These are phyloP conservation scores for Colletotrichum tamarilloi DNA, from an alignment of 2,329 filamentous ascomycete species.

Conservation along the genomic window DNA sequence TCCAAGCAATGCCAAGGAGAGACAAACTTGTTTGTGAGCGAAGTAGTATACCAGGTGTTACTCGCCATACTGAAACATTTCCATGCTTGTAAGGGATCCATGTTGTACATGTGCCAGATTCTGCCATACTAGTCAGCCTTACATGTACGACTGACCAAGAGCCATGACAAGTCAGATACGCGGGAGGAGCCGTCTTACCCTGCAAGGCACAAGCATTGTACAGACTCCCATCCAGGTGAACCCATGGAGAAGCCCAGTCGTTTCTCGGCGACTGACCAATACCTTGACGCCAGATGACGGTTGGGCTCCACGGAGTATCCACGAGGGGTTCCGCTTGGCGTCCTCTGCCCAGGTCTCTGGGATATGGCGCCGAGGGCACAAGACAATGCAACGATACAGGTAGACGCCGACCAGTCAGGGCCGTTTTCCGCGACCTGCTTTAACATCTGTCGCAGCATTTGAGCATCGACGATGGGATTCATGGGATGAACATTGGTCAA, in stretches of 20 bases:
- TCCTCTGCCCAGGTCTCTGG: conserved; percentile 23
- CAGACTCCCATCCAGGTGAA: conserved; percentile 28
- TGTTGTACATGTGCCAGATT: conserved; percentile 37
- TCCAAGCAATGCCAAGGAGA: no score
- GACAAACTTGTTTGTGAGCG: conserved; percentile 23
- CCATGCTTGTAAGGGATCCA: conserved; percentile 35
- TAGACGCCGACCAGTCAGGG: conserved; percentile 35
- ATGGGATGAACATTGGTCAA: conserved; percentile 27
- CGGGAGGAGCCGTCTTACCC: conserved; percentile 16
- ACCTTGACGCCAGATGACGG: conserved; percentile 29
- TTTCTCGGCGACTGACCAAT: conserved; percentile 34
- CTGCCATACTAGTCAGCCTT: conserved; percentile 13
- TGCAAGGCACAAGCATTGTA: conserved; percentile 35
- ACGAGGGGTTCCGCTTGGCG: conserved; percentile 28
- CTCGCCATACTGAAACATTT: conserved; percentile 36
- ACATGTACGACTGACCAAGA: no score
- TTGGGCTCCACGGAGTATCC: conserved; percentile 29
- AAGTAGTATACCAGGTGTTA: conserved; percentile 30
- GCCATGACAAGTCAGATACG: not conserved
- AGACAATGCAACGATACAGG: conserved; percentile 31
- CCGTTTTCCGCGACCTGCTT: conserved; percentile 36
- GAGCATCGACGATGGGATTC: conserved; percentile 28
- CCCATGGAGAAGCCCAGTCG: conserved; percentile 34
- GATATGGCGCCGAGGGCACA: conserved; percentile 35
- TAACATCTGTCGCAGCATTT: conserved; percentile 26